phyloP scores from a whole-genome alignment of 2,329 filamentous ascomycete genomes.

The Lachnellula cervina region DNA sequence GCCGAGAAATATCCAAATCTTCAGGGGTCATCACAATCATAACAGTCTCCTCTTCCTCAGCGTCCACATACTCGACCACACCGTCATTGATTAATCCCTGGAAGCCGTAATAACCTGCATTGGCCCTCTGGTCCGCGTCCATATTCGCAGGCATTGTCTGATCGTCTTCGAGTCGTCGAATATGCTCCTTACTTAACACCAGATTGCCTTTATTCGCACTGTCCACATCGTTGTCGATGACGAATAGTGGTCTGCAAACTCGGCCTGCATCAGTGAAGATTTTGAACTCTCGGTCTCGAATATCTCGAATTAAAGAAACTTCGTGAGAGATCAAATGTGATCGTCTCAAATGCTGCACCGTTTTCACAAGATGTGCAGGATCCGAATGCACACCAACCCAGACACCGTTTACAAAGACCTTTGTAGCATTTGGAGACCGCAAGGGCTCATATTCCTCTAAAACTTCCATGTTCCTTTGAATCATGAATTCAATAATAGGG shows the following conservation, averaged over 20 bases:
- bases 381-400: constrained; percentile 97
- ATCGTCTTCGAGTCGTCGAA: constrained; percentile 70
- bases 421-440: constrained; percentile 85
- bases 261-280: constrained; percentile 96
- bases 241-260: constrained; percentile 89
- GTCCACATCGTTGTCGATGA: constrained; percentile 78
- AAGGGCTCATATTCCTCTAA: constrained; percentile 90
- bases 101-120: constrained; percentile 72
- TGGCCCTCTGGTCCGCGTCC: constrained; percentile 52
- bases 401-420: constrained; percentile 95
- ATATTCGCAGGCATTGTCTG: constrained; percentile 58
- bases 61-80: constrained; percentile 92
- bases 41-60: constrained; percentile 95
- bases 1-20: constrained; percentile 75
- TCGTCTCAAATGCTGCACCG: constrained; percentile 72
- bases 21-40: constrained; percentile 99
- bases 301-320: constrained; percentile 91
- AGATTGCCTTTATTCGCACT: constrained; percentile 72
- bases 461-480: constrained; percentile 90
- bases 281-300: constrained; percentile 95
- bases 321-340: constrained; percentile 83
- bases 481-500: constrained; percentile 92
- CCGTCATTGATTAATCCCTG: constrained; percentile 77
- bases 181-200: constrained; percentile 78
- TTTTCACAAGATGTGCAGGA: constrained; percentile 75